A percentile compares a stretch with the other conserved stretches of the same genome.
Conservation (phyloP, 2,329 filamentous ascomycete genomes). For the Pseudogymnoascus sp. region DNA sequence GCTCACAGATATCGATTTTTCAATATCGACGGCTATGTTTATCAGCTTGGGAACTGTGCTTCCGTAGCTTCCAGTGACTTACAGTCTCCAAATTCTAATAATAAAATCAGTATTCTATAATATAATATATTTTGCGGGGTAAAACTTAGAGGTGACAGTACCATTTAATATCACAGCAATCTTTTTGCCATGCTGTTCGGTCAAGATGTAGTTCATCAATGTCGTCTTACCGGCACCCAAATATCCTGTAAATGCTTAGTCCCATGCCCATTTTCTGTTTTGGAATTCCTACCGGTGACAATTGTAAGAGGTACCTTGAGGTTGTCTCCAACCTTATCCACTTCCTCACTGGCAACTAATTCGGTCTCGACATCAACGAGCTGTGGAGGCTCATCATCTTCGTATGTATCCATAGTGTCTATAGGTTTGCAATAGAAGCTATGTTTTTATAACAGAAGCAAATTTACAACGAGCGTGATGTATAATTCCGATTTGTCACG, state of each 20-base stretch:
- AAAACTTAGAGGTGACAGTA: conserved; percentile 23
- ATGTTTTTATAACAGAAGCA: background rate
- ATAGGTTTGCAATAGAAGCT: background rate
- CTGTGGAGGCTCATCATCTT: conserved; percentile 57
- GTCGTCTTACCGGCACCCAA: conserved; percentile 95
- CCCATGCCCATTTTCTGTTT: background rate
- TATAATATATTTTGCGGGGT: background rate
- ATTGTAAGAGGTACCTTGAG: conserved; percentile 77
- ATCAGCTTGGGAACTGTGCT: background rate
- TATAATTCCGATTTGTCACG: conserved; percentile 1
- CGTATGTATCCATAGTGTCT: conserved; percentile 51
- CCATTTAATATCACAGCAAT: conserved; percentile 97
- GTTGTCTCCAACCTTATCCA: conserved; percentile 40
- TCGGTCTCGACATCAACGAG: conserved; percentile 43
- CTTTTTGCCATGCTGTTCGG: conserved; percentile 91
- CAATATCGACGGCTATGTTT: conserved; percentile 68
- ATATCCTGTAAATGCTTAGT: conserved; percentile 55
- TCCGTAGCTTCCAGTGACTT: conserved; percentile 29
- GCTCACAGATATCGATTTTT: conserved; percentile 89
- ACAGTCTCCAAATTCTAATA: conserved; percentile 72
- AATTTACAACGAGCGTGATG: background rate
- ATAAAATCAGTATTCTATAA: background rate
- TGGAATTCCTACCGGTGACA: conserved; percentile 55
- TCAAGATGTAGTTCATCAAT: conserved; percentile 89
- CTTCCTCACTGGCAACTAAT: conserved; percentile 27